These are phyloP conservation scores for Daldinia sp. DNA, from an alignment of 2,329 filamentous ascomycete species.

Conservation along the genomic window DNA sequence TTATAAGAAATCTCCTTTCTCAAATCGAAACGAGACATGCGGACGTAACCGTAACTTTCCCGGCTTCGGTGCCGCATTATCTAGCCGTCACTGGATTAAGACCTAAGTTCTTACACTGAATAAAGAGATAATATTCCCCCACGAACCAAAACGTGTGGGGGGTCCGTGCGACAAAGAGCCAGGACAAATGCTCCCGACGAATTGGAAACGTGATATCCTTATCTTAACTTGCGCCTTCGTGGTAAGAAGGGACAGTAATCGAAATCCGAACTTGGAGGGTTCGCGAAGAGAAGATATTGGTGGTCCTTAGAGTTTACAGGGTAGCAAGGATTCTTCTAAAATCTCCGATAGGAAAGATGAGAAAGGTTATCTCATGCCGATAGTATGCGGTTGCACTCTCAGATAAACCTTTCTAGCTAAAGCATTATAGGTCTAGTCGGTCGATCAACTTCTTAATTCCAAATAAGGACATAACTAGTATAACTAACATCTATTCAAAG, in stretches of 20 bases:
- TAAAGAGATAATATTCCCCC: background rate
- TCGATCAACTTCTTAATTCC: no score
- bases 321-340: background rate
- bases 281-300: background rate
- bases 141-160: background rate
- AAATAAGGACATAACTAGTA: no score
- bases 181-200: background rate
- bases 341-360: background rate
- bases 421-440: no score
- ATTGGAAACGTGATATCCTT: constrained; percentile 4
- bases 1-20: background rate
- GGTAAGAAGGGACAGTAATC: background rate
- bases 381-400: constrained; percentile 19
- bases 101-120: no score
- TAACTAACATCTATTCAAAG: background rate
- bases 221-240: constrained; percentile 4
- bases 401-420: background rate
- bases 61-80: constrained; percentile 1
- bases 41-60: constrained; percentile 21
- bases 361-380: constrained; percentile 39
- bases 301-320: background rate
- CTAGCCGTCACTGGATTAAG: background rate
- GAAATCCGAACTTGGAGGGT: constrained; percentile 4
- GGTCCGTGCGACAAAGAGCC: background rate
- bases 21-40: background rate